These are phyloP conservation scores for Malbranchea cinnamomea DNA, from an alignment of 2,329 filamentous ascomycete species.

Conservation along the genomic window DNA sequence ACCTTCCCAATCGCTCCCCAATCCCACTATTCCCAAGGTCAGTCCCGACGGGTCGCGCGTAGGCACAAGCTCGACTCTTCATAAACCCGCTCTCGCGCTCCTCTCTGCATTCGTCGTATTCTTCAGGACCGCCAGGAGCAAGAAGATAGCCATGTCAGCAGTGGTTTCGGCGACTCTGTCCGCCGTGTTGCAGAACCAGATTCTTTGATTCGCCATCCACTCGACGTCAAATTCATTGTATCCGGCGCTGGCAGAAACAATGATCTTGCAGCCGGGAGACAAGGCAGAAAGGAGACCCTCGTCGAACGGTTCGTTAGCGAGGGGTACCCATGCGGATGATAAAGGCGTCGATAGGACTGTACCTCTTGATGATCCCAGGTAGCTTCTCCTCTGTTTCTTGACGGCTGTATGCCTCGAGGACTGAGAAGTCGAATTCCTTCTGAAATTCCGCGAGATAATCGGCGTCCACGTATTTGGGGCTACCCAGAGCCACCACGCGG, in stretches of 20 bases:
- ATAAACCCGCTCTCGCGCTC: constrained; percentile 22
- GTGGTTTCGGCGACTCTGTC: constrained; percentile 41
- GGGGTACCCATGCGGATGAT: constrained; percentile 36
- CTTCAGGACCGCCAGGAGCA: constrained; percentile 32
- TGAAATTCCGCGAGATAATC: constrained; percentile 28
- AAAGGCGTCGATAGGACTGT: constrained; percentile 32
- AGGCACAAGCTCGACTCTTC: constrained; percentile 23
- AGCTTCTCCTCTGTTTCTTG: constrained; percentile 23
- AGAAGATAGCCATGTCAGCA: constrained; percentile 37
- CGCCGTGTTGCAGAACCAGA: constrained; percentile 41
- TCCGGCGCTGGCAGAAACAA: constrained; percentile 33
- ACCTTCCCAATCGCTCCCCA: constrained; percentile 35
- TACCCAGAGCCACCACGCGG: constrained; percentile 29
- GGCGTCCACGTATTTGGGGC: constrained; percentile 23
- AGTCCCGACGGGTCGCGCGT: constrained; percentile 30
- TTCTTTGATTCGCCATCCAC: constrained; percentile 27
- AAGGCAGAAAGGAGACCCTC: constrained; percentile 29
- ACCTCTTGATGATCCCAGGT: constrained; percentile 19
- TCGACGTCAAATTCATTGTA: constrained; percentile 35
- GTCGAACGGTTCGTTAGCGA: constrained; percentile 36
- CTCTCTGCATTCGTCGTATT: constrained; percentile 30
- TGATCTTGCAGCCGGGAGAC: constrained; percentile 30
- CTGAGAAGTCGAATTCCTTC: constrained; percentile 25
- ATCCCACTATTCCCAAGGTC: constrained; percentile 34
- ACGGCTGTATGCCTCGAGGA: constrained; percentile 25